Percentiles rank a stretch among this genome's conserved stretches.
Evolutionary conservation across 192 early-diverging fungal genomes (phyloP).

Genomic region (Backusella tuberculispora): DNA sequence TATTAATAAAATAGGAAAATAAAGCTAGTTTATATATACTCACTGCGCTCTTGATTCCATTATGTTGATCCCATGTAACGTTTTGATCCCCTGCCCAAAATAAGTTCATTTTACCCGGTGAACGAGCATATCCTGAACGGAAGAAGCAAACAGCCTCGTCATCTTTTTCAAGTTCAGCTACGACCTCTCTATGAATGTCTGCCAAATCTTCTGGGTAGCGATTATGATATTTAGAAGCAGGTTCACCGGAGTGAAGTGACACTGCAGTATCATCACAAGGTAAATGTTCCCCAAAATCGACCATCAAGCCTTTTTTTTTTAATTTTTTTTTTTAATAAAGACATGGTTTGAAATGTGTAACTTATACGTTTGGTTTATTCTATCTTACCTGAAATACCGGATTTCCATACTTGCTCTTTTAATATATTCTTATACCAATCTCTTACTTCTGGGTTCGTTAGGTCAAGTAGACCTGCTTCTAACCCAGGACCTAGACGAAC

Average conservation of each 20-base stretch:
- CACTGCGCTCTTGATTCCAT: slow-evolving; percentile 50
- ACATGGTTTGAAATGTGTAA: neutral
- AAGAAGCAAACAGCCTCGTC: slow-evolving; percentile 39
- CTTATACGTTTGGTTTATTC: neutral
- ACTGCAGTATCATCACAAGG: slow-evolving; percentile 26
- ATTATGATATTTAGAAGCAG: slow-evolving; percentile 40
- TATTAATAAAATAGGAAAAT: neutral
- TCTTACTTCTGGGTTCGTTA: slow-evolving; percentile 43
- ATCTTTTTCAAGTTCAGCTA: slow-evolving; percentile 30
- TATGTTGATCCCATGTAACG: slow-evolving; percentile 45
- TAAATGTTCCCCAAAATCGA: slow-evolving; percentile 45
- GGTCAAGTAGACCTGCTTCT: slow-evolving; percentile 42
- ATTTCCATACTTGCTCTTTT: slow-evolving; percentile 37
- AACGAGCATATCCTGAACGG: slow-evolving; percentile 39
- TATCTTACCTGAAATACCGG: slow-evolving; percentile 36
- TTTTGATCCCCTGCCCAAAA: slow-evolving; percentile 50
- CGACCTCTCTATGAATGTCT: slow-evolving; percentile 33
- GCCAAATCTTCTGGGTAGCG: slow-evolving; percentile 45
- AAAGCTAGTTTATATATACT: neutral
- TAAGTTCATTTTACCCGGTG: slow-evolving; percentile 41
- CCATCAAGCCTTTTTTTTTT: slow-evolving; percentile 40
- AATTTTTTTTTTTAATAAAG: no score
- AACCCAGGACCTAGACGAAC: slow-evolving; percentile 21
- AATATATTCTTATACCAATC: slow-evolving; percentile 43
- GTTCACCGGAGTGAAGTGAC: slow-evolving; percentile 24